Evolutionary conservation across 352 stramenopile genomes (phyloP).

Genomic region (Phytopythium boreale): DNA sequence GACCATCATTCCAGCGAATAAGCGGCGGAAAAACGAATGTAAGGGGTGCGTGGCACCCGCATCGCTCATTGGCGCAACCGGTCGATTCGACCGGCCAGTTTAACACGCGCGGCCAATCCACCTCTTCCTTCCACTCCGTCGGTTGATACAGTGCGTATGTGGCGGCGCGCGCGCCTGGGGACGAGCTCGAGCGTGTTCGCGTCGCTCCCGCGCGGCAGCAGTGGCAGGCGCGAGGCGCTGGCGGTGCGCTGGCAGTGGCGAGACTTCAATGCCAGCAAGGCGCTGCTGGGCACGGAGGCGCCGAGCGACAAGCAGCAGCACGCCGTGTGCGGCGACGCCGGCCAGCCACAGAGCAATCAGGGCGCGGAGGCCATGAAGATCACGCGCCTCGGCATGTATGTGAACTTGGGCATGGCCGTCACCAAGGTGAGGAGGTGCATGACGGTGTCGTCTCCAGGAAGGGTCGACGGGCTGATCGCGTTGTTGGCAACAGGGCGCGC

Average conservation of each 20-base stretch:
- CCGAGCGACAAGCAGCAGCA: background rate
- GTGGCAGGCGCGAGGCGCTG: background rate
- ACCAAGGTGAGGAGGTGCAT: slow-evolving; percentile 60
- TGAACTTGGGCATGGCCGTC: slow-evolving; percentile 91
- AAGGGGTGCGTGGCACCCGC: background rate
- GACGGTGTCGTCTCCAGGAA: background rate
- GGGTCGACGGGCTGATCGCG: background rate
- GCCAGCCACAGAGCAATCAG: slow-evolving; percentile 14
- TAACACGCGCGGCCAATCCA: background rate
- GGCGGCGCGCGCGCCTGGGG: background rate
- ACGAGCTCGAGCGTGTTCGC: slow-evolving; percentile 13
- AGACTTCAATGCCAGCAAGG: slow-evolving; percentile 16
- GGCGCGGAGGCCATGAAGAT: slow-evolving; percentile 80
- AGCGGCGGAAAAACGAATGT: no score
- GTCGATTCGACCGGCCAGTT: background rate
- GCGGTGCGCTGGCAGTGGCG: slow-evolving; percentile 12
- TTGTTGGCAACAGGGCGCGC: slow-evolving; percentile 37
- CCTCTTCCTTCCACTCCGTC: background rate
- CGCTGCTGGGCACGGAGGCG: slow-evolving; percentile 5
- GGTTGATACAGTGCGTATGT: background rate
- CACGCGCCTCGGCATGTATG: slow-evolving; percentile 90
- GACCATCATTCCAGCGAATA: background rate
- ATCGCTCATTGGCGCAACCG: background rate
- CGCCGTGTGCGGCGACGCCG: background rate
- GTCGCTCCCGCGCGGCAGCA: slow-evolving; percentile 7